phyloP scores from a whole-genome alignment of 129 eudicot genomes.

The Artemisia tridentata region DNA sequence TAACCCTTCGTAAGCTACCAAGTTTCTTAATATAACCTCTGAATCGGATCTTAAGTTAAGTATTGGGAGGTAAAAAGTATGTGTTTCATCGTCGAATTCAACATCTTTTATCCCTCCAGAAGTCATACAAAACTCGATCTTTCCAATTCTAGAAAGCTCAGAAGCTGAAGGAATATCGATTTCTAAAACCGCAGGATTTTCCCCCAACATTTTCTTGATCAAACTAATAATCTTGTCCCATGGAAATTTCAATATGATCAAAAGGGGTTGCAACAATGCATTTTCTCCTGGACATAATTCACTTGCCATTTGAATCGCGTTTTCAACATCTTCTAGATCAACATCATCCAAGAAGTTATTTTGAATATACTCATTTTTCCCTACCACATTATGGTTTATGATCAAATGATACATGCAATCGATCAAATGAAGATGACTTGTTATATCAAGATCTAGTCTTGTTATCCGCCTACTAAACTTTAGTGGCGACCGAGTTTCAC shows the following conservation, averaged over 20 bases:
- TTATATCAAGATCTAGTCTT: conserved; percentile 31
- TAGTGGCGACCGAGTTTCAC: conserved; percentile 36
- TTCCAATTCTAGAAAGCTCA: conserved; percentile 28
- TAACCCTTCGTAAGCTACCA: conserved; percentile 38
- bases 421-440: conserved; percentile 14
- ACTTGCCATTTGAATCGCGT: conserved; percentile 30
- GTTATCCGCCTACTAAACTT: conserved; percentile 20
- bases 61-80: conserved; percentile 40
- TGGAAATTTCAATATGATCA: conserved; percentile 32
- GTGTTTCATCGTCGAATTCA: conserved; percentile 33
- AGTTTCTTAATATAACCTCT: conserved; percentile 29
- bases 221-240: conserved; percentile 39
- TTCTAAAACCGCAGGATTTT: conserved; percentile 38
- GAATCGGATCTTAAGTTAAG: conserved; percentile 27
- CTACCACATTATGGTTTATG: conserved; percentile 18
- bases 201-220: conserved; percentile 29
- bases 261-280: conserved; percentile 27
- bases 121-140: conserved; percentile 36
- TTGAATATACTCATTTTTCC: conserved; percentile 17
- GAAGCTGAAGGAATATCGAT: conserved; percentile 52
- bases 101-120: conserved; percentile 42
- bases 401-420: conserved; percentile 31
- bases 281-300: conserved; percentile 24
- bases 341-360: conserved; percentile 23
- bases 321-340: conserved; percentile 27